Base-by-base conservation (phyloP, 2,329 filamentous ascomycete genomes). In the Penicillium decumbens region DNA sequence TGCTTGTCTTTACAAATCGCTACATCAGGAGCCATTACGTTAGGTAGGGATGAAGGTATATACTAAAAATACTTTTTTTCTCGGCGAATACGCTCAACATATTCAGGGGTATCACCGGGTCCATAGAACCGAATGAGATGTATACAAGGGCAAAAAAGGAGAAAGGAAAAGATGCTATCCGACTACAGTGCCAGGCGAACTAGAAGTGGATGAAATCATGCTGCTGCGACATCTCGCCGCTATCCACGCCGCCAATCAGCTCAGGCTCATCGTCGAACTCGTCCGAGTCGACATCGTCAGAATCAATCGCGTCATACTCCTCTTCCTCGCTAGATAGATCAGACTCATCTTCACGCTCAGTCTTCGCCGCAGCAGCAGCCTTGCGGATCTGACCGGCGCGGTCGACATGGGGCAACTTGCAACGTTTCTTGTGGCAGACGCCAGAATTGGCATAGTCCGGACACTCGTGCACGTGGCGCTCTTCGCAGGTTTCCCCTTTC, bases 361-460 rank as follows among this genome's bases (percentile, higher is more conserved):
- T 54, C 56, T 68, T 69, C 55, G 76, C 73, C 50, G 73, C 73
- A 61, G 58, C 56, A 0, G 60, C 56, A 40, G 79, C 77, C 69
- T 80, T 81, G 69, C 81, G 79, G 68, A 85, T 84, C 65, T 89
- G 87, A 63, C 88, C 90, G 67, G 90, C 90, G 72, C 88, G 84
- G 74, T 93, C 88, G 67, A 92, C 83, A 73, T 98, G 93, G 51
- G 84, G 87, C 47, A 95, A 80, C 67, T 86, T 87, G 77, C 92
- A 97, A 58, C 85, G 84, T 71, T 85, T 83, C 68, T 81, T 83
- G 68, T 83, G 84, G 81, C 93, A 98, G 55, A 78, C 77, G 63
- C 92, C 92, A 53, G 82, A 89, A 73, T 95, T 95, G 79, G 89
- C 88, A 76, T 95, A 96, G 69, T 95, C 88, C 55, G 93, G 92